Conservation (phyloP, 2,329 filamentous ascomycete genomes). For the Sporothrix inflata region DNA sequence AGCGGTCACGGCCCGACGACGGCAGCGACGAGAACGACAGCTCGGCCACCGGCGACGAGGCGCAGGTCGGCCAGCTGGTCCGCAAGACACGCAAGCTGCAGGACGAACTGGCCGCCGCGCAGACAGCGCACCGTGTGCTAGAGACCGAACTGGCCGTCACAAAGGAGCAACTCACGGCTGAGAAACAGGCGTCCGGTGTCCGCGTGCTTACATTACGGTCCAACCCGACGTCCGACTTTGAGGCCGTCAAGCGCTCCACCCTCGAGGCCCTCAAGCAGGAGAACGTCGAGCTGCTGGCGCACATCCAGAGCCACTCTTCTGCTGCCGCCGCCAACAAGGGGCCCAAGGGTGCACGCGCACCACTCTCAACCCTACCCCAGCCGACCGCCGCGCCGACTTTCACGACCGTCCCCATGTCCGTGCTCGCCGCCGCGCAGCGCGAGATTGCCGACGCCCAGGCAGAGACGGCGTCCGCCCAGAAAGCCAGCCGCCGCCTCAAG, state of each 20-base stretch:
- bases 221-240: constrained; percentile 87
- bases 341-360: neutral
- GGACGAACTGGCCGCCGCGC: constrained; percentile 70
- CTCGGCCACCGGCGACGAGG: constrained; percentile 42
- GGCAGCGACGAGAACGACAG: constrained; percentile 63
- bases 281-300: constrained; percentile 78
- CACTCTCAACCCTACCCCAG: neutral
- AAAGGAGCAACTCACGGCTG: constrained; percentile 70
- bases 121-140: constrained; percentile 71
- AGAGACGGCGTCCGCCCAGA: constrained; percentile 74
- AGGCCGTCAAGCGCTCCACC: constrained; percentile 81
- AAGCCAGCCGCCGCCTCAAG: constrained; percentile 81
- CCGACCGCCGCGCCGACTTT: constrained; percentile 42
- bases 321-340: neutral
- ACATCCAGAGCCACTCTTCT: constrained; percentile 56
- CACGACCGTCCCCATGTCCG: constrained; percentile 73
- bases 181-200: constrained; percentile 70
- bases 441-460: constrained; percentile 73
- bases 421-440: constrained; percentile 73
- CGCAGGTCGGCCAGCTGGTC: constrained; percentile 74
- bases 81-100: constrained; percentile 87
- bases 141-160: constrained; percentile 75
- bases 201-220: constrained; percentile 83
- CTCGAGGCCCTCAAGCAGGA: constrained; percentile 78
- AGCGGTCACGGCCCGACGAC: constrained; percentile 66